phyloP scores from a whole-genome alignment of 2,329 filamentous ascomycete genomes.

The Bipolaris zeicola region DNA sequence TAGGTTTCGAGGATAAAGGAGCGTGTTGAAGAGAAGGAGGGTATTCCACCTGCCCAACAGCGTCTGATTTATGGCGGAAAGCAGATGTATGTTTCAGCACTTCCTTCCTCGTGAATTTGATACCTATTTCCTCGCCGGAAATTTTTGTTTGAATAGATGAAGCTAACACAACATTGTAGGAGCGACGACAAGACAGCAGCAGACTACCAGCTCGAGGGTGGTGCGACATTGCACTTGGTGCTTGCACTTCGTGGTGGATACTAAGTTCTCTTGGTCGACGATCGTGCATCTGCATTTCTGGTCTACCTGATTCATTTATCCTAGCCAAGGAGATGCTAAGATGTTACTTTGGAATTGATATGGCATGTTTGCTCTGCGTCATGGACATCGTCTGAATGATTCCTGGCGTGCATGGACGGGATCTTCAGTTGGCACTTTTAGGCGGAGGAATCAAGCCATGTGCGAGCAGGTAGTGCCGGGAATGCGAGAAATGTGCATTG shows the following conservation, averaged over 20 bases:
- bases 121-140: no score
- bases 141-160: neutral
- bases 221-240: slow-evolving; percentile 92
- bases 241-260: slow-evolving; percentile 85
- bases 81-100: slow-evolving; percentile 72
- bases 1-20: slow-evolving; percentile 97
- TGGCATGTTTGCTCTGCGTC: neutral
- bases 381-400: neutral
- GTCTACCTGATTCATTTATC: neutral
- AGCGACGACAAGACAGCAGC: slow-evolving; percentile 90
- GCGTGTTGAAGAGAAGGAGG: slow-evolving; percentile 98
- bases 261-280: slow-evolving; percentile 7
- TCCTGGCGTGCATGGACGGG: neutral
- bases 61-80: slow-evolving; percentile 95
- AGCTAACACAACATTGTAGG: slow-evolving; percentile 59
- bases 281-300: neutral
- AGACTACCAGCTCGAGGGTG: slow-evolving; percentile 89
- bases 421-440: neutral
- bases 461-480: neutral
- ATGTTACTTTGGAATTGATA: neutral
- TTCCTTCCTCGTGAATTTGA: no score
- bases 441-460: neutral
- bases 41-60: slow-evolving; percentile 96
- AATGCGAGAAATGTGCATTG: no score
- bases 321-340: neutral